A percentile compares a stretch with the other conserved stretches of the same genome.
phyloP scores from a whole-genome alignment of 2,329 filamentous ascomycete species.

The Alternaria ethzedia region DNA sequence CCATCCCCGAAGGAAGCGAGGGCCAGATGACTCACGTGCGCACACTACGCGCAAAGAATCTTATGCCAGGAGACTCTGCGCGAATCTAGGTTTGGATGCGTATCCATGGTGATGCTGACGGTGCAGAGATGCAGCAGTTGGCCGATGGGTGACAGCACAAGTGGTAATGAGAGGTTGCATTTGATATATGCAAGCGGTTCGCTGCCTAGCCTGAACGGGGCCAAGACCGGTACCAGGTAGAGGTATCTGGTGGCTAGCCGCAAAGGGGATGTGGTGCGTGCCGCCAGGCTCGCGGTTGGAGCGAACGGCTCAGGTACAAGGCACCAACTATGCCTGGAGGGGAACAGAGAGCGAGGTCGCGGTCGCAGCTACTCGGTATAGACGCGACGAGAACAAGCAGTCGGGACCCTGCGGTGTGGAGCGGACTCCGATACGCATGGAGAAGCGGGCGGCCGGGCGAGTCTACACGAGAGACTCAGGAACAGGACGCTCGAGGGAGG shows the following conservation, averaged over 20 bases:
- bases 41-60: not conserved
- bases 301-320: constrained; percentile 10
- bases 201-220: constrained; percentile 14
- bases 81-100: not conserved
- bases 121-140: not conserved
- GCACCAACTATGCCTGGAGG: not conserved
- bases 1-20: constrained; percentile 16
- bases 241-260: not conserved
- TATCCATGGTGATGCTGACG: not conserved
- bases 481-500: constrained; percentile 1
- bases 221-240: constrained; percentile 11
- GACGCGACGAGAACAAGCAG: constrained; percentile 3
- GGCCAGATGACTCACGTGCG: constrained; percentile 4
- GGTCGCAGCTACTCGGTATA: not conserved
- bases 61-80: not conserved
- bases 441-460: not conserved
- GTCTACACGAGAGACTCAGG: not conserved
- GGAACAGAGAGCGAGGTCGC: not conserved
- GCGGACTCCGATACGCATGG: not conserved
- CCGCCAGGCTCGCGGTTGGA: constrained; percentile 6
- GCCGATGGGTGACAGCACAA: not conserved
- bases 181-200: constrained; percentile 4
- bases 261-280: constrained; percentile 10
- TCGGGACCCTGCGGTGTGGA: constrained; percentile 3
- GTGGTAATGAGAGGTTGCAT: not conserved